Evolutionary conservation across 176 grass and related monocot genomes (phyloP), one percentile per base, ranked within the genome.

Genomic region (Chrysopogon serrulatus): DNA sequence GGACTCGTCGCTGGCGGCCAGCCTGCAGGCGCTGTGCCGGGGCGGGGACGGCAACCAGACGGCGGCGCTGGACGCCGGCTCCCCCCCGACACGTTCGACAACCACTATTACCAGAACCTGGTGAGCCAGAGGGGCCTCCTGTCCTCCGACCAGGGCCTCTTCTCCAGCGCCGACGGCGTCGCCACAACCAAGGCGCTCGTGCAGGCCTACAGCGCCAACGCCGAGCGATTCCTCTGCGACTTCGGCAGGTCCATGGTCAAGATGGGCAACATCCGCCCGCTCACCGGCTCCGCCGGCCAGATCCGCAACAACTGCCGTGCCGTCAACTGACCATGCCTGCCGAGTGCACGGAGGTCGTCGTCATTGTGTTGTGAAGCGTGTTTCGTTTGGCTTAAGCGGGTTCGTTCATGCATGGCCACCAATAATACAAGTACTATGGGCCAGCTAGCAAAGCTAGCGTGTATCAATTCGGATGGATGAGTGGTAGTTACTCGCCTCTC

Each of bases 71-170:
- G 96, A 99, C 91, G 83, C 17, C 71, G 86, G 74, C 81, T 99
- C 96, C 13, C n/a, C n/a, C 44, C 83, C 0, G 83, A 94, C 83
- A 43, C 47, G 12, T 99, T 99, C 85, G 93, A 99, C 86, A 96
- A 89, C 89, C 93, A 94, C 74, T 99, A 99, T 81, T 96, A 84
- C 86, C 61, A 90, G 44, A 96, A 99, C 83, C 79, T 99, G 85
- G 43, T 92, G 10, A 19, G 12, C 31, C 78, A 92, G 31, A 92
- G 56, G 57, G 96, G 96, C 9, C 56, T 99, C 16, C 85, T 96
- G 39, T 89, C 96, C n/a, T 99, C 93, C 14, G 96, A 99, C 80
- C 96, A 96, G 84, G 91, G 93, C 33, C 93, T 99, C 80, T 86
- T 85, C 78, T 99, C 93, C 42, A 84, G 90, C 73, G 36, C 88